A percentile compares a stretch with the other conserved stretches of the same genome.
These are phyloP conservation scores for Penicillium frequentans DNA, from an alignment of 2,329 filamentous ascomycete species.

Conservation along the genomic window DNA sequence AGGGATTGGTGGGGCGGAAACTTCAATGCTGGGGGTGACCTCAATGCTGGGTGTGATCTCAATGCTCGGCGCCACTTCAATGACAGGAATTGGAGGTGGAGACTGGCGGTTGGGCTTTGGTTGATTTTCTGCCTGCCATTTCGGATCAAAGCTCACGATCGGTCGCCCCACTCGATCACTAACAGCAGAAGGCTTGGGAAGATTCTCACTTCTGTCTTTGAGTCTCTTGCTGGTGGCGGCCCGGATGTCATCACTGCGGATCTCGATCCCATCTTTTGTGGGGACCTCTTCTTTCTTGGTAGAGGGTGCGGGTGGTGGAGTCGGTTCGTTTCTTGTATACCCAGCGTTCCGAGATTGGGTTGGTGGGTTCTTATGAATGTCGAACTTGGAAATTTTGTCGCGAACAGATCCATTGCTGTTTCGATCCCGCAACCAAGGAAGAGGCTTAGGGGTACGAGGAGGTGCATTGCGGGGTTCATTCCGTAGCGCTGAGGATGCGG, in stretches of 20 bases:
- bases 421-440: conserved; percentile 36
- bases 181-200: conserved; percentile 86
- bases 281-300: conserved; percentile 42
- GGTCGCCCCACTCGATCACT: conserved; percentile 87
- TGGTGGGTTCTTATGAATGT: conserved; percentile 83
- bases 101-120: conserved; percentile 22
- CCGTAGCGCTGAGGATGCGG: conserved; percentile 51
- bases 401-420: conserved; percentile 46
- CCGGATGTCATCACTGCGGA: conserved; percentile 83
- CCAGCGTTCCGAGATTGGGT: conserved; percentile 77
- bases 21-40: conserved; percentile 43
- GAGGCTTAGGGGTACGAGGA: conserved; percentile 42
- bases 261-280: conserved; percentile 76
- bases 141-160: conserved; percentile 93
- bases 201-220: conserved; percentile 79
- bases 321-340: conserved; percentile 68
- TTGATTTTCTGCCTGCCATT: conserved; percentile 66
- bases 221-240: conserved; percentile 86
- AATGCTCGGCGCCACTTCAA: conserved; percentile 45
- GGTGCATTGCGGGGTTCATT: conserved; percentile 66
- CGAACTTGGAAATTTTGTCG: conserved; percentile 55
- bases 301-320: conserved; percentile 29
- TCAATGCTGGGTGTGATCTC: conserved; percentile 28
- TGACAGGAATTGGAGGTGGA: conserved; percentile 52
- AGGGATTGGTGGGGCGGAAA: conserved; percentile 44